These are phyloP conservation scores for Santalum album DNA, from an alignment of 164 flowering plant genomes.

Conservation along the genomic window DNA sequence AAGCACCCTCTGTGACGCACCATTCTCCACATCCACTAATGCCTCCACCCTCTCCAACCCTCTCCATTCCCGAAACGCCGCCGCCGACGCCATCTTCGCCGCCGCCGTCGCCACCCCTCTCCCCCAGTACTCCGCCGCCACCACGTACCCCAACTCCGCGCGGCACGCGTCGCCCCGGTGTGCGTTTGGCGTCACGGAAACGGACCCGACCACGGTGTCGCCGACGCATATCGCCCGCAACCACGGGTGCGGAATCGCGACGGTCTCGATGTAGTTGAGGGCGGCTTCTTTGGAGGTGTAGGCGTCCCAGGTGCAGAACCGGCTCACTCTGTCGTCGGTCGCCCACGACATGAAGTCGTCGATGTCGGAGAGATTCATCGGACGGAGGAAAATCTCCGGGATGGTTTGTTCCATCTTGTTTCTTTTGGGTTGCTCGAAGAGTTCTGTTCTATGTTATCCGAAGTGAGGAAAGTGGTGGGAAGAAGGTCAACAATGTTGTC, in stretches of 20 bases:
- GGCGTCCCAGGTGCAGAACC: constrained; percentile 29
- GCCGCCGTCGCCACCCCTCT: constrained; percentile 25
- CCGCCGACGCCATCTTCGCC: constrained; percentile 16
- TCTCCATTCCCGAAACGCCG: constrained; percentile 15
- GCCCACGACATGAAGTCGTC: constrained; percentile 42
- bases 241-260: constrained; percentile 16
- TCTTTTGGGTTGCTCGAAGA: constrained; percentile 3
- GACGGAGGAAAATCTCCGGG: constrained; percentile 19
- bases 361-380: constrained; percentile 19
- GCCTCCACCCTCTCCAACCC: constrained; percentile 34
- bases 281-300: neutral
- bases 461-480: too few relatives aligned
- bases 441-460: constrained; percentile 8
- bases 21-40: constrained; percentile 26
- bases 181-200: constrained; percentile 12
- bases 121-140: constrained; percentile 19
- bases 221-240: constrained; percentile 18
- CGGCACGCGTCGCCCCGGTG: constrained; percentile 6
- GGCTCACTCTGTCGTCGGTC: constrained; percentile 26
- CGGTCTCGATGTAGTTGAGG: neutral
- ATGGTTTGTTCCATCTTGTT: neutral
- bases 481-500: too few relatives aligned
- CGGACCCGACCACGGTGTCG: constrained; percentile 10
- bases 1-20: constrained; percentile 38
- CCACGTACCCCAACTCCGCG: constrained; percentile 19